Conservation (phyloP, 139 green algal species). For the Coelastrella sp. region DNA sequence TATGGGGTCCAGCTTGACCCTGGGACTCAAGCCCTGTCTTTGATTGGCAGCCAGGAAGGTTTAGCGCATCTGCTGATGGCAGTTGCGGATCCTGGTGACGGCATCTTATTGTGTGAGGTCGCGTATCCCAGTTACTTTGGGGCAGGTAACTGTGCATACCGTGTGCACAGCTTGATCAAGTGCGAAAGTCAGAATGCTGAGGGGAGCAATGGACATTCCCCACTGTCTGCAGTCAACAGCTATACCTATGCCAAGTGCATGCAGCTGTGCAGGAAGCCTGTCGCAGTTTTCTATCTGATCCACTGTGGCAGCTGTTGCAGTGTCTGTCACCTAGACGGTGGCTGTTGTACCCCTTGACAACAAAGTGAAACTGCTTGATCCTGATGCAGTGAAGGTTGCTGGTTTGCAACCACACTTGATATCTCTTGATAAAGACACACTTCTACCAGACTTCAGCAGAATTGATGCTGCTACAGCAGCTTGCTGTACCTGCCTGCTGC, state of each 20-base stretch:
- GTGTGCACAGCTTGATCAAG: too few relatives aligned
- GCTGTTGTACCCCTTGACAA: too few relatives aligned
- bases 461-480: not conserved
- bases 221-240: too few relatives aligned
- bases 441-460: conserved; percentile 37
- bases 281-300: too few relatives aligned
- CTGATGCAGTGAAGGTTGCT: conserved; percentile 49
- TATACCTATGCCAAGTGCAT: too few relatives aligned
- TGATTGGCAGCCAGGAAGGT: conserved; percentile 57
- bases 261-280: too few relatives aligned
- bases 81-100: conserved; percentile 55
- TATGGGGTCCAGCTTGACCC: conserved; percentile 55
- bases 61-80: conserved; percentile 63
- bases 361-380: not conserved
- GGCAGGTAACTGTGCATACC: conserved; percentile 43
- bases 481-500: conserved; percentile 52
- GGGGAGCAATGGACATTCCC: too few relatives aligned
- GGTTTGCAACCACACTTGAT: conserved; percentile 54
- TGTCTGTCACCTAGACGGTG: too few relatives aligned
- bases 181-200: not conserved
- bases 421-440: conserved; percentile 33
- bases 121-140: conserved; percentile 65
- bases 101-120: conserved; percentile 54
- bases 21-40: conserved; percentile 51
- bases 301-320: too few relatives aligned